A percentile compares a stretch with the other conserved stretches of the same genome.
These are phyloP conservation scores for Glaciozyma martinii DNA, from an alignment of 768 basidiomycete species.

Conservation along the genomic window DNA sequence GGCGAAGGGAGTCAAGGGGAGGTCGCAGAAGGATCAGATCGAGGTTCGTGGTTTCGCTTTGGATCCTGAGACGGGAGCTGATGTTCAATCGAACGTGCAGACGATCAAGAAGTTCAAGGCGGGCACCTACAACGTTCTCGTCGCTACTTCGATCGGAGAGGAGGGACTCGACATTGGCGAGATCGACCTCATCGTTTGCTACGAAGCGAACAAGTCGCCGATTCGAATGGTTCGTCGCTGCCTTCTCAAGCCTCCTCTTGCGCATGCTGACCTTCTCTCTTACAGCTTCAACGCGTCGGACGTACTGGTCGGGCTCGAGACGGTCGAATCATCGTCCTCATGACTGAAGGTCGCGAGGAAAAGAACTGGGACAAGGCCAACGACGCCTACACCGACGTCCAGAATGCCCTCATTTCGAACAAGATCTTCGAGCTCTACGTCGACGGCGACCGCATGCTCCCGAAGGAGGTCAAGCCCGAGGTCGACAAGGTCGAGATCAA, in stretches of 20 bases:
- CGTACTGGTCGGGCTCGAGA: conserved; percentile 87
- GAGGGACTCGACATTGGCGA: conserved; percentile 98
- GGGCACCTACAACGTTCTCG: conserved; percentile 81
- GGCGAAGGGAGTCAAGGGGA: conserved; percentile 73
- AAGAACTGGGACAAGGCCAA: conserved; percentile 80
- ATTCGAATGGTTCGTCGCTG: conserved; percentile 72
- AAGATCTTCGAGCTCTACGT: conserved; percentile 75
- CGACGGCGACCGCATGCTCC: conserved; percentile 82
- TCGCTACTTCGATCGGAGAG: conserved; percentile 94
- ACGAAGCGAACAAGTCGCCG: conserved; percentile 90
- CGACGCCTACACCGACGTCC: conserved; percentile 75
- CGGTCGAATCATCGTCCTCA: conserved; percentile 80
- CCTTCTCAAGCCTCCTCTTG: not conserved
- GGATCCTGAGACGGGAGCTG: not conserved
- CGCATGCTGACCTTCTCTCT: not conserved
- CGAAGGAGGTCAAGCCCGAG: conserved; percentile 53
- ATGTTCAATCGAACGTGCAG: conserved; percentile 41
- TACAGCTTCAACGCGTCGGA: conserved; percentile 86
- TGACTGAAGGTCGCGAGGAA: conserved; percentile 86
- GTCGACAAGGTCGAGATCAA: conserved; percentile 29
- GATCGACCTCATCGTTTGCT: conserved; percentile 89
- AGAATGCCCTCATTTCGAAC: conserved; percentile 74
- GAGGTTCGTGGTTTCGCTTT: conserved; percentile 49
- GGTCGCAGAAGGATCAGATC: conserved; percentile 83
- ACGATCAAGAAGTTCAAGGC: conserved; percentile 76